Percentiles rank a stretch among this genome's conserved stretches.
These are phyloP conservation scores for Sphaerulina vaccinii DNA, from an alignment of 2,329 filamentous ascomycete genomes.

Conservation along the genomic window DNA sequence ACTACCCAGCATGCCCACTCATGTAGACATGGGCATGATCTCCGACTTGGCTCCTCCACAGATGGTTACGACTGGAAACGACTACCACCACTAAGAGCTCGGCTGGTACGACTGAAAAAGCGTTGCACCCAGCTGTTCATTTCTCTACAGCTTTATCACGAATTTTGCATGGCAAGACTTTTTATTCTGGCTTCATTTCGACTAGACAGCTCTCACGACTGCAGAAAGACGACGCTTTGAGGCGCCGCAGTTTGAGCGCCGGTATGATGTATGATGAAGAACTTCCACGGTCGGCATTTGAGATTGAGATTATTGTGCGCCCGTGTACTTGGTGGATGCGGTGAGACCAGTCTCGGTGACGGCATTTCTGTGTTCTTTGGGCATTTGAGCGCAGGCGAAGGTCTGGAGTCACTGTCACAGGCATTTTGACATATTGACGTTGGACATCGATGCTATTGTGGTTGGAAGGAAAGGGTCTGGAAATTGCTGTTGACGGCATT, in stretches of 20 bases:
- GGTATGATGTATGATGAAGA: conserved; percentile 6
- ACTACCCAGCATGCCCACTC: conserved; percentile 38
- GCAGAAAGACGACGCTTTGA: conserved; percentile 9
- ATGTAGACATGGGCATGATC: conserved; percentile 36
- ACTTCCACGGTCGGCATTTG: conserved; percentile 1
- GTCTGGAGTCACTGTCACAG: conserved; percentile 6
- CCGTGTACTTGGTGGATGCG: background rate
- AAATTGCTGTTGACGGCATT: conserved; percentile 8
- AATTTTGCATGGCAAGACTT: conserved; percentile 15
- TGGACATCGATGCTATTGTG: background rate
- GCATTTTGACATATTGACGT: background rate
- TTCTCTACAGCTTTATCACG: conserved; percentile 8
- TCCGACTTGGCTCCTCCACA: conserved; percentile 44
- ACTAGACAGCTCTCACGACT: conserved; percentile 7
- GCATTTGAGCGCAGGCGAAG: conserved; percentile 1
- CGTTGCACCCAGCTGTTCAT: conserved; percentile 7
- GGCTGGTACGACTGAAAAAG: conserved; percentile 8
- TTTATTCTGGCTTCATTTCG: conserved; percentile 10
- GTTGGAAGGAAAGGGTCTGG: background rate
- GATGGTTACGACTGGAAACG: conserved; percentile 44
- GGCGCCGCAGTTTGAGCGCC: conserved; percentile 12
- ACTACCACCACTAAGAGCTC: conserved; percentile 38
- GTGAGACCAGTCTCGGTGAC: background rate
- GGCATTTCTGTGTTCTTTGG: background rate
- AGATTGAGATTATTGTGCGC: background rate